Evolutionary conservation across 176 grass and related monocot genomes (phyloP).

Genomic region (Hsuehochloa calcarea): DNA sequence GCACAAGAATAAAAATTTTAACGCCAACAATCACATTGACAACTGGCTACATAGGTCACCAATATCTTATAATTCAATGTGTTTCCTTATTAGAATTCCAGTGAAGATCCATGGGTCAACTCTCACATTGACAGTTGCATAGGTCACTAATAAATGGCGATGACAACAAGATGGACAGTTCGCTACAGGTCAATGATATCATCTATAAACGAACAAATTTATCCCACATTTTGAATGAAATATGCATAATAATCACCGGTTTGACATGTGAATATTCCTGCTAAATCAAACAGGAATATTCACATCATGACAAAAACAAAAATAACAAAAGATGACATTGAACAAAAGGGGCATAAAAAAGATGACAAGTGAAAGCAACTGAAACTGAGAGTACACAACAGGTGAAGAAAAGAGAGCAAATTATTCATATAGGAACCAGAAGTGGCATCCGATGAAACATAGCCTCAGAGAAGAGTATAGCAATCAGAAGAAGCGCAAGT

Average conservation of each 20-base stretch:
- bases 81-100: background rate
- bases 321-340: background rate
- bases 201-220: background rate
- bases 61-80: background rate
- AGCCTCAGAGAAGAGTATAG: background rate
- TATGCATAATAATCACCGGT: background rate
- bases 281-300: background rate
- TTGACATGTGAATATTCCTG: too few species aligned
- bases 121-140: background rate
- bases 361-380: conserved; percentile 6
- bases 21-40: background rate
- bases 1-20: background rate
- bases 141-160: background rate
- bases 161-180: background rate
- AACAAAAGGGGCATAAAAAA: background rate
- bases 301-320: background rate
- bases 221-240: background rate
- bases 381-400: background rate
- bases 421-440: background rate
- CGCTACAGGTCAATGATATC: background rate
- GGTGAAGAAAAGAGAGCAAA: too few species aligned
- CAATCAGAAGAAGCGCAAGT: background rate
- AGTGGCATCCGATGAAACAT: background rate
- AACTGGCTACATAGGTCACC: too few species aligned
- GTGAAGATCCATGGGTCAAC: background rate